Conservation (phyloP, 2,329 filamentous ascomycete species). For the Colletotrichum ledebouriae region DNA sequence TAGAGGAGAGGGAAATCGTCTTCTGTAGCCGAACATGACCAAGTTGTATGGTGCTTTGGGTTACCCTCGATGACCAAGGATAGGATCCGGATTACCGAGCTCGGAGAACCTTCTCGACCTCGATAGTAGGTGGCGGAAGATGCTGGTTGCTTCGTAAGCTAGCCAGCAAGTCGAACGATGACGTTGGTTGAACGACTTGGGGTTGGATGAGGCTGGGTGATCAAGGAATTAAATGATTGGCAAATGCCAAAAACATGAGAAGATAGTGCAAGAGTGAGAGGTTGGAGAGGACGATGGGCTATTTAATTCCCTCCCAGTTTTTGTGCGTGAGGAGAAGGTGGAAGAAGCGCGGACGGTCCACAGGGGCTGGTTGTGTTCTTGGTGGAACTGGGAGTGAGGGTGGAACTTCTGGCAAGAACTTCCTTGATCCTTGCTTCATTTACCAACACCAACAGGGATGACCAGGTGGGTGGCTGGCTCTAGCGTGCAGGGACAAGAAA, state of each 20-base stretch:
- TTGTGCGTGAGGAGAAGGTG: slow-evolving; percentile 36
- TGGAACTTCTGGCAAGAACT: slow-evolving; percentile 3
- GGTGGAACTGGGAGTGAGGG: neutral
- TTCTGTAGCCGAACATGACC: slow-evolving; percentile 70
- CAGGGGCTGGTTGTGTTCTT: slow-evolving; percentile 5
- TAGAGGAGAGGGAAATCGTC: slow-evolving; percentile 66
- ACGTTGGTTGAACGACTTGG: slow-evolving; percentile 16
- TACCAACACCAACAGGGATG: neutral
- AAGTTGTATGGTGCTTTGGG: slow-evolving; percentile 51
- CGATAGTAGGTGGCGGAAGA: slow-evolving; percentile 46
- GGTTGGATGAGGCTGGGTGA: slow-evolving; percentile 7
- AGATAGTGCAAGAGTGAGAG: slow-evolving; percentile 43
- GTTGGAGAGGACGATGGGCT: slow-evolving; percentile 45
- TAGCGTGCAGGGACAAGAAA: slow-evolving; percentile 9
- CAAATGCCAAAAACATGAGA: slow-evolving; percentile 54
- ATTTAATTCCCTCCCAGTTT: slow-evolving; percentile 38
- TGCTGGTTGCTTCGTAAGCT: slow-evolving; percentile 48
- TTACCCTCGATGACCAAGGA: slow-evolving; percentile 50
- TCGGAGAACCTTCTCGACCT: slow-evolving; percentile 44
- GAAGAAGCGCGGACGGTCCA: neutral
- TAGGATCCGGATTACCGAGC: slow-evolving; percentile 49
- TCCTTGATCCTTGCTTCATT: slow-evolving; percentile 16
- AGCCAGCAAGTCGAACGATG: slow-evolving; percentile 44
- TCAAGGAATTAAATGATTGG: slow-evolving; percentile 50
- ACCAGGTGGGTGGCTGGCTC: slow-evolving; percentile 15